Base-by-base conservation (phyloP, 257 asterid species). In the Sherardia arvensis region DNA sequence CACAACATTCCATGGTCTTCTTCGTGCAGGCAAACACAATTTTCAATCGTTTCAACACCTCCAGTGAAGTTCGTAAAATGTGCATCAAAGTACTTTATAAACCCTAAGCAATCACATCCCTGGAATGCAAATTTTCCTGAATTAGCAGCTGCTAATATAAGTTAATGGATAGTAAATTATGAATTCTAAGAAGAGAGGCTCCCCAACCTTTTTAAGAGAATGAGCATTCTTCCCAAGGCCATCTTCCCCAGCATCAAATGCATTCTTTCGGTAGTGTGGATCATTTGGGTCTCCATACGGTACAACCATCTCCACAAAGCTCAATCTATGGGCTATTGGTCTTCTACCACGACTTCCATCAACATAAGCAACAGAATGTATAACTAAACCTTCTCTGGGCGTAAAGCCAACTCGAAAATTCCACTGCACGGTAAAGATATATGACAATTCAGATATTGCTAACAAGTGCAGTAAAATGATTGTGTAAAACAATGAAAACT, bases 231-330 rank as follows among this genome's bases (percentile, higher is more conserved):
- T 88, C 65, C 99, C 99, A 18, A 93, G 83, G 33, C 99, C 99
- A 87, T 93, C 99, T 80, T 93, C 99, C 71, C 99, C 99, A 4
- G 96, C 99, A 84, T 93, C 99, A 80, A 93, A 93, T 43, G 99
- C 99, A 68, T 89, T 93, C 72, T 93, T 93, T 65, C 99, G 76
- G 80, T 93, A 89, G 69, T 93, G 99, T 65, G 99, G 97, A 26
- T 89, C 97, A 77, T 92, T 92, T 33, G 99, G 99, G 76, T 93
- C 98, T 28, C 98, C 98, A 71, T 92, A 92, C 30, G 98, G 98
- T 54, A 92, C 98, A 71, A 92, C 98, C 98, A 92, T 89, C 81
- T 92, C 98, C 78, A 85, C 98, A 78, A 92, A 92, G 77, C 98
- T 89, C 83, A 93, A 76, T 85, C 97, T 77, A 74, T 87, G 99